phyloP scores from a whole-genome alignment of 495 filamentous ascomycete genomes.

The Pseudoneurospora amorphoporcata region DNA sequence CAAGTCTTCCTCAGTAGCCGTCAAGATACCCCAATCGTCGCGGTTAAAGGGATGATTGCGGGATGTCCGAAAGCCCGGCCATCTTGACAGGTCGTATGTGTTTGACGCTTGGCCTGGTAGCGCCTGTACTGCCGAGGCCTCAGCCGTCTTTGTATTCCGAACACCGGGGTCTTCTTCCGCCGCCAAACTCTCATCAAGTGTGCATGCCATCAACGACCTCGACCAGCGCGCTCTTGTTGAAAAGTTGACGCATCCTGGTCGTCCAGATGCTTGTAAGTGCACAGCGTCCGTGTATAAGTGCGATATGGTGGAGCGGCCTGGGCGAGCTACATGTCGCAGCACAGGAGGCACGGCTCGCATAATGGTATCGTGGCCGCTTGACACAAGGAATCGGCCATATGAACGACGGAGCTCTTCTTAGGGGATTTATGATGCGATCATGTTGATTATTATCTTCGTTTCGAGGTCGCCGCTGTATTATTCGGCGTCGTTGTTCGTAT shows the following conservation, averaged over 20 bases:
- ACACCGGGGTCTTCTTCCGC: background rate
- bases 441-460: background rate
- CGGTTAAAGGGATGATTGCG: background rate
- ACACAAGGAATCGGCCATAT: conserved; percentile 2
- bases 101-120: background rate
- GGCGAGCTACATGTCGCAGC: conserved; percentile 4
- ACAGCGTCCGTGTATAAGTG: background rate
- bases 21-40: conserved; percentile 17
- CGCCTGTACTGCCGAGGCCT: background rate
- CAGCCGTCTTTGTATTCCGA: background rate
- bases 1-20: conserved; percentile 11
- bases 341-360: conserved; percentile 11
- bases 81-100: conserved; percentile 8
- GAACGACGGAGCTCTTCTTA: background rate
- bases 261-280: background rate
- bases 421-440: background rate
- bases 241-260: background rate
- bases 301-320: background rate
- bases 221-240: background rate
- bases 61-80: background rate
- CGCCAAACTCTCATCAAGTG: background rate
- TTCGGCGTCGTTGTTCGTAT: background rate
- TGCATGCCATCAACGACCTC: background rate
- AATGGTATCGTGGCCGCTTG: background rate
- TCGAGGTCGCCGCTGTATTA: background rate